Conservation (phyloP, 2,329 filamentous ascomycete genomes). For the Alternaria viburni region DNA sequence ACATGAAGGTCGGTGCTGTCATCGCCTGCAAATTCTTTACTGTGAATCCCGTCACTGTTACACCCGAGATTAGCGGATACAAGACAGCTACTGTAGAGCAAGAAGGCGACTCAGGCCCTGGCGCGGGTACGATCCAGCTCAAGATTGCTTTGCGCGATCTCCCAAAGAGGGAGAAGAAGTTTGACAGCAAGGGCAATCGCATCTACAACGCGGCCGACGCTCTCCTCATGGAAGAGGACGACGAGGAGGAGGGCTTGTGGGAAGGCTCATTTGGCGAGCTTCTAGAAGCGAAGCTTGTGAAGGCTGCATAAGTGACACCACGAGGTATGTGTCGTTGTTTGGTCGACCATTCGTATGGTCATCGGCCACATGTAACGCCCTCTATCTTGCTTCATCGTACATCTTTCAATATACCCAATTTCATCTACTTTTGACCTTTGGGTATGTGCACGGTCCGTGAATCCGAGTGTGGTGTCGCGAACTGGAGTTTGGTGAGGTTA, state of each 20-base stretch:
- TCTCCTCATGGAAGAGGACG: conserved; percentile 34
- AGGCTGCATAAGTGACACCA: conserved; percentile 20
- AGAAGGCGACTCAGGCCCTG: conserved; percentile 50
- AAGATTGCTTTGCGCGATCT: conserved; percentile 74
- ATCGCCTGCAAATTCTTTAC: conserved; percentile 71
- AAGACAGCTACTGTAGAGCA: conserved; percentile 67
- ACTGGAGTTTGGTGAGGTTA: conserved; percentile 2
- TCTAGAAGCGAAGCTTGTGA: conserved; percentile 37
- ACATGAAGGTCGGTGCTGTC: conserved; percentile 65
- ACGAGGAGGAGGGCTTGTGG: conserved; percentile 35
- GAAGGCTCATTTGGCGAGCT: conserved; percentile 36
- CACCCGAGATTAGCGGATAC: conserved; percentile 67
- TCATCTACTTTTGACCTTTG: background rate
- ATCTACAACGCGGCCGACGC: conserved; percentile 70
- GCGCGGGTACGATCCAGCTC: conserved; percentile 64
- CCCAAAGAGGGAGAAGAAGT: conserved; percentile 60
- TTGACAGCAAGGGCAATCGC: conserved; percentile 73
- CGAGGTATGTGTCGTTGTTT: background rate
- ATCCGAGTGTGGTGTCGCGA: background rate
- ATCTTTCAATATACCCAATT: conserved; percentile 4
- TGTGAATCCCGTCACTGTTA: conserved; percentile 66
- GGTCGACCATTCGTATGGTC: background rate
- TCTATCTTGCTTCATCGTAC: conserved; percentile 2
- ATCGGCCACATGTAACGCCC: background rate
- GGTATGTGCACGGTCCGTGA: background rate